These are phyloP conservation scores for Citrus medica DNA, from an alignment of 345 rosid genomes.

Conservation along the genomic window DNA sequence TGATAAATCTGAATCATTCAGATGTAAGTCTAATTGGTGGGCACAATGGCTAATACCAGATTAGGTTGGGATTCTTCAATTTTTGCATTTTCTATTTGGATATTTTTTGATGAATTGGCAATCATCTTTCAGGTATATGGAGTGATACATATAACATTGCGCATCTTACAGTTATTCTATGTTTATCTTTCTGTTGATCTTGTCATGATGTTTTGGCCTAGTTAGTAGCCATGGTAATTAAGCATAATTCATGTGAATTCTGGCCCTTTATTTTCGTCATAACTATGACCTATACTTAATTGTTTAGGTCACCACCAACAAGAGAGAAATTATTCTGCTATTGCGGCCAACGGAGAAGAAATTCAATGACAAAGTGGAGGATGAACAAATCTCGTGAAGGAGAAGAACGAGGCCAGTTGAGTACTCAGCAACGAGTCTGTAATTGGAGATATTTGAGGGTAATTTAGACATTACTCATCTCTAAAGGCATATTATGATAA, in stretches of 20 bases:
- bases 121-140: background rate
- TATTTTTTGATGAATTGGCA: background rate
- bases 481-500: too few relatives aligned
- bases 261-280: background rate
- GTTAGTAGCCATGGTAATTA: conserved; percentile 4
- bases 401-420: too few relatives aligned
- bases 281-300: background rate
- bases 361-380: too few relatives aligned
- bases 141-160: background rate
- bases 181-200: background rate
- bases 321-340: too few relatives aligned
- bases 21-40: background rate
- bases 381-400: too few relatives aligned
- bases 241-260: background rate
- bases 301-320: background rate
- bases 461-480: too few relatives aligned
- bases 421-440: too few relatives aligned
- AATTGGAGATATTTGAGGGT: too few relatives aligned
- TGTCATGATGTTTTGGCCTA: background rate
- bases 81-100: background rate
- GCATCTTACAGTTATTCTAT: background rate
- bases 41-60: background rate
- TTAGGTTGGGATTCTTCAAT: background rate
- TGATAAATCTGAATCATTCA: background rate
- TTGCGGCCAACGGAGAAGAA: too few relatives aligned